Percentiles rank a stretch among this genome's conserved stretches.
Conservation (phyloP, 2,329 filamentous ascomycete genomes). For the Nigrospora osmanthi region DNA sequence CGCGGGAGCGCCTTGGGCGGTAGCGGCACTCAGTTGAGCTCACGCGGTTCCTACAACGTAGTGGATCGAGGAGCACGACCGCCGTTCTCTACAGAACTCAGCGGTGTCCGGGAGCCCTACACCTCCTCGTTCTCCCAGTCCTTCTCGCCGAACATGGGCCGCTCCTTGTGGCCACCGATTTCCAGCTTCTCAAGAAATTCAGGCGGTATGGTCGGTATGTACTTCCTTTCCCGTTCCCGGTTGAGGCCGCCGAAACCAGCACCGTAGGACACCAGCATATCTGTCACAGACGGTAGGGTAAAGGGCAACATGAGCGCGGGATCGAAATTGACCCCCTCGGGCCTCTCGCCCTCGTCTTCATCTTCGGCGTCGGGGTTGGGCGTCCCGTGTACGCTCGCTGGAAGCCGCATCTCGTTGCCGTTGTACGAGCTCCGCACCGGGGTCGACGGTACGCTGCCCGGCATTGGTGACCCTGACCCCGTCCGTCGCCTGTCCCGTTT, state of each 20-base stretch:
- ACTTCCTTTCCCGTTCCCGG: constrained; percentile 84
- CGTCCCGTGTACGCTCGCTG: constrained; percentile 32
- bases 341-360: constrained; percentile 61
- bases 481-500: constrained; percentile 48
- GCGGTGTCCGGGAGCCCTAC: constrained; percentile 12
- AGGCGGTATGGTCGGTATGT: constrained; percentile 88
- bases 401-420: constrained; percentile 34
- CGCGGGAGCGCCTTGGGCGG: too few species aligned
- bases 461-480: constrained; percentile 27
- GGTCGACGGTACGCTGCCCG: constrained; percentile 23
- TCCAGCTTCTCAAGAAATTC: constrained; percentile 91
- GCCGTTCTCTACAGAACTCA: too few species aligned
- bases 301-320: constrained; percentile 91
- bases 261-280: constrained; percentile 94
- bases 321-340: constrained; percentile 73
- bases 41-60: too few species aligned
- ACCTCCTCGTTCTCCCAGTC: constrained; percentile 63
- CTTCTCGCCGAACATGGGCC: constrained; percentile 53
- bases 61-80: too few species aligned
- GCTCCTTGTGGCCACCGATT: constrained; percentile 38
- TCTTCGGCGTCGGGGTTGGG: constrained; percentile 42
- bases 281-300: constrained; percentile 87
- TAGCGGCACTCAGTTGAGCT: too few species aligned
- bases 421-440: constrained; percentile 28
- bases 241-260: constrained; percentile 92